phyloP scores from a whole-genome alignment of 2,329 filamentous ascomycete species.

The Zymoseptoria pseudotritici region DNA sequence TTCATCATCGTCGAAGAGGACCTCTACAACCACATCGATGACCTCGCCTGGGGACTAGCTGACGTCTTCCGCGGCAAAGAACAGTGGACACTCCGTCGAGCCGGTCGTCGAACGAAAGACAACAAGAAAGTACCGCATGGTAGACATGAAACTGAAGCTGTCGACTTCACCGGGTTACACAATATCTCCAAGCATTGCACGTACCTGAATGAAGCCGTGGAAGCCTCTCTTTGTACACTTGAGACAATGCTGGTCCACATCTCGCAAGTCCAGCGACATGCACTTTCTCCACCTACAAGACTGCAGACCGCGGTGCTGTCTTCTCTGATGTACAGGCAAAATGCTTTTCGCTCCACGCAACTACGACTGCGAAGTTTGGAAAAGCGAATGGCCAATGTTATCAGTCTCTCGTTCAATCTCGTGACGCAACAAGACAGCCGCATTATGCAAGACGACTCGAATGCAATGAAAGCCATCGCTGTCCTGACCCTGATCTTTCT shows the following conservation, averaged over 20 bases:
- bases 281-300: background rate
- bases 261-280: conserved; percentile 15
- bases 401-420: conserved; percentile 33
- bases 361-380: conserved; percentile 30
- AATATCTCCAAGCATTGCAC: conserved; percentile 35
- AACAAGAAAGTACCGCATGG: conserved; percentile 12
- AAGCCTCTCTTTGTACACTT: conserved; percentile 25
- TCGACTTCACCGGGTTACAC: conserved; percentile 29
- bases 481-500: conserved; percentile 34
- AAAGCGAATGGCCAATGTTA: conserved; percentile 32
- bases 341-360: conserved; percentile 30
- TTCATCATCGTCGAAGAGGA: conserved; percentile 28
- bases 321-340: conserved; percentile 24
- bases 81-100: conserved; percentile 17
- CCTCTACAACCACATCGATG: conserved; percentile 27
- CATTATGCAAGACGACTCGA: conserved; percentile 30
- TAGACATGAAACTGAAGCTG: conserved; percentile 9
- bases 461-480: conserved; percentile 36
- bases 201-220: conserved; percentile 31
- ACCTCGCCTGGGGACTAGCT: conserved; percentile 24
- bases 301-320: conserved; percentile 7
- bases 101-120: conserved; percentile 9
- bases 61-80: conserved; percentile 29
- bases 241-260: conserved; percentile 16
- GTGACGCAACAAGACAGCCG: conserved; percentile 34